phyloP scores from a whole-genome alignment of 805 yeast species.

The Ascoidea tarda region DNA sequence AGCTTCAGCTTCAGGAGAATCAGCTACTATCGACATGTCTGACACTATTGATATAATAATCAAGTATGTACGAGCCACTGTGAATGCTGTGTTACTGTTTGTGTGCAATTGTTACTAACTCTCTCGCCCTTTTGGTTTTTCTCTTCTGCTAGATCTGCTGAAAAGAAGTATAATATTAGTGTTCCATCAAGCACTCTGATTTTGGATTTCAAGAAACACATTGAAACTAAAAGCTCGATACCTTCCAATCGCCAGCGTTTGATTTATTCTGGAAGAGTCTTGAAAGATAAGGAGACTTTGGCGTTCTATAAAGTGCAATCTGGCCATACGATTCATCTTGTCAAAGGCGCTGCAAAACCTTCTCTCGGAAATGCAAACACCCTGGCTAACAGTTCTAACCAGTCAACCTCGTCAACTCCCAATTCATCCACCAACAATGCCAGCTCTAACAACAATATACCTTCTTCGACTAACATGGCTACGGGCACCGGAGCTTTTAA shows the following conservation, averaged over 20 bases:
- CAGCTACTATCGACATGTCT: too few relatives aligned
- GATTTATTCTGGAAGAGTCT: conserved; percentile 87
- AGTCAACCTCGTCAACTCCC: conserved; percentile 15
- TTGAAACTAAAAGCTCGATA: conserved; percentile 47
- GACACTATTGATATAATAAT: too few relatives aligned
- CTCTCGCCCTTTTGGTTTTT: too few relatives aligned
- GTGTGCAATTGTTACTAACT: too few relatives aligned
- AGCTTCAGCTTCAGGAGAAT: too few relatives aligned
- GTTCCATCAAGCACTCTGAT: conserved; percentile 43
- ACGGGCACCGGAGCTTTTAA: conserved; percentile 84
- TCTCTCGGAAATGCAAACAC: conserved; percentile 15
- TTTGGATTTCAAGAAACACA: conserved; percentile 48
- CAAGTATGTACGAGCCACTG: too few relatives aligned
- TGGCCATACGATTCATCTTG: conserved; percentile 83
- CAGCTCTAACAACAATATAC: conserved; percentile 24
- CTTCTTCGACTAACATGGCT: conserved; percentile 48
- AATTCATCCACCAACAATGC: conserved; percentile 10
- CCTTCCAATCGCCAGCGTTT: conserved; percentile 75
- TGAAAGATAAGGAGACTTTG: conserved; percentile 70
- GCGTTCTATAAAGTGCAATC: conserved; percentile 66
- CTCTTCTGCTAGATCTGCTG: conserved; percentile 33
- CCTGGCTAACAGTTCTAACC: conserved; percentile 10
- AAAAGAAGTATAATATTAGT: conserved; percentile 58
- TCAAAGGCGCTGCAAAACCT: conserved; percentile 56
- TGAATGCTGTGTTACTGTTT: too few relatives aligned